These are phyloP conservation scores for Colletotrichum acutatum DNA, from an alignment of 2,329 filamentous ascomycete species.

Conservation along the genomic window DNA sequence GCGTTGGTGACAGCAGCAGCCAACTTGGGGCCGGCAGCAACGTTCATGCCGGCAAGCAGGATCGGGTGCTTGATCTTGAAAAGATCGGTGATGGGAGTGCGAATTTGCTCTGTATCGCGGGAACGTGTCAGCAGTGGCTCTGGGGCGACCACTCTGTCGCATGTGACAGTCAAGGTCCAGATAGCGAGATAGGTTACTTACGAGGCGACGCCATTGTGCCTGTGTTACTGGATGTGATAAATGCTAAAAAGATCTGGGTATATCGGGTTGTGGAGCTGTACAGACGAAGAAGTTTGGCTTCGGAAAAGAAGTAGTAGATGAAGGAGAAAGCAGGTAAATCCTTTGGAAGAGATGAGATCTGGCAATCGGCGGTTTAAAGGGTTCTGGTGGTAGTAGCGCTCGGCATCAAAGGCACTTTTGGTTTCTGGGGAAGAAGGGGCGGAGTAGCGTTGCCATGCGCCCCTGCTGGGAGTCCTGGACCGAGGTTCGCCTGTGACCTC, in stretches of 20 bases:
- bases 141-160: not conserved
- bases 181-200: constrained; percentile 57
- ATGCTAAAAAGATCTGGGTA: constrained; percentile 8
- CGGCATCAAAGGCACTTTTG: constrained; percentile 20
- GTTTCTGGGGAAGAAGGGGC: constrained; percentile 35
- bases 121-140: constrained; percentile 37
- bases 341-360: not conserved
- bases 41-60: constrained; percentile 98
- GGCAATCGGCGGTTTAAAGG: constrained; percentile 33
- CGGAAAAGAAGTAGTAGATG: not conserved
- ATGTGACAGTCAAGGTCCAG: constrained; percentile 32
- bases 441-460: constrained; percentile 34
- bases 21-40: constrained; percentile 94
- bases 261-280: constrained; percentile 28
- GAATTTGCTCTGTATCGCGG: constrained; percentile 77
- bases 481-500: constrained; percentile 37
- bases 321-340: constrained; percentile 17
- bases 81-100: constrained; percentile 92
- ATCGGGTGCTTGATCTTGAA: constrained; percentile 98
- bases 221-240: constrained; percentile 11
- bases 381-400: constrained; percentile 6
- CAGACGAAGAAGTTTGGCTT: constrained; percentile 34
- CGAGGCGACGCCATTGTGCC: constrained; percentile 81
- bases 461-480: constrained; percentile 21
- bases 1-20: constrained; percentile 97